Evolutionary conservation across 768 basidiomycete species (phyloP).

Genomic region (Boletus pseudopeckii): DNA sequence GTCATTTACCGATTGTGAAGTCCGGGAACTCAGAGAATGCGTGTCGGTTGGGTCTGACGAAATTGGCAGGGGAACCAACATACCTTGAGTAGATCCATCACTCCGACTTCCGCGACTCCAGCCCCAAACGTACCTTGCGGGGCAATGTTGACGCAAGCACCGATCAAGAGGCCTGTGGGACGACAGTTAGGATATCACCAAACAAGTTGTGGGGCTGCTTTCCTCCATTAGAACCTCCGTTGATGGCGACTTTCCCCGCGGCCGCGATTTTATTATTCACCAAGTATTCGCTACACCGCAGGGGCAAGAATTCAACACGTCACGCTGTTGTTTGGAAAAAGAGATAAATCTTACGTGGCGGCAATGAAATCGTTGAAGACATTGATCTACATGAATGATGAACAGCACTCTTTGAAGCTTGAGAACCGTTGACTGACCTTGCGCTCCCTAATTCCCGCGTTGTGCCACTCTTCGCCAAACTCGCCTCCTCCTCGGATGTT

Average conservation of each 20-base stretch:
- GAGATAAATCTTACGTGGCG: slow-evolving; percentile 53
- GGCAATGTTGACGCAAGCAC: slow-evolving; percentile 80
- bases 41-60: not conserved
- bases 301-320: not conserved
- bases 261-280: slow-evolving; percentile 70
- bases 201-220: slow-evolving; percentile 11
- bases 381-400: slow-evolving; percentile 45
- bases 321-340: not conserved
- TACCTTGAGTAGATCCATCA: slow-evolving; percentile 76
- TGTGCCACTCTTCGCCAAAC: slow-evolving; percentile 85
- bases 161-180: slow-evolving; percentile 63
- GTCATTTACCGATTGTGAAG: slow-evolving; percentile 63
- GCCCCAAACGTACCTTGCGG: slow-evolving; percentile 75
- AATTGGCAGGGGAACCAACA: not conserved
- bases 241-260: slow-evolving; percentile 68
- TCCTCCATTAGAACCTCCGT: slow-evolving; percentile 83
- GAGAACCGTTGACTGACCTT: slow-evolving; percentile 44
- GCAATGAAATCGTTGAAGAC: slow-evolving; percentile 83
- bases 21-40: slow-evolving; percentile 52
- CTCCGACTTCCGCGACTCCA: slow-evolving; percentile 78
- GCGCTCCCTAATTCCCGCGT: slow-evolving; percentile 62
- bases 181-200: not conserved
- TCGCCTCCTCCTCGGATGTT: slow-evolving; percentile 70
- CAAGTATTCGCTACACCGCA: slow-evolving; percentile 54
- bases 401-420: not conserved